phyloP scores from a whole-genome alignment of 768 basidiomycete genomes.

The Podaxis mareebaensis region DNA sequence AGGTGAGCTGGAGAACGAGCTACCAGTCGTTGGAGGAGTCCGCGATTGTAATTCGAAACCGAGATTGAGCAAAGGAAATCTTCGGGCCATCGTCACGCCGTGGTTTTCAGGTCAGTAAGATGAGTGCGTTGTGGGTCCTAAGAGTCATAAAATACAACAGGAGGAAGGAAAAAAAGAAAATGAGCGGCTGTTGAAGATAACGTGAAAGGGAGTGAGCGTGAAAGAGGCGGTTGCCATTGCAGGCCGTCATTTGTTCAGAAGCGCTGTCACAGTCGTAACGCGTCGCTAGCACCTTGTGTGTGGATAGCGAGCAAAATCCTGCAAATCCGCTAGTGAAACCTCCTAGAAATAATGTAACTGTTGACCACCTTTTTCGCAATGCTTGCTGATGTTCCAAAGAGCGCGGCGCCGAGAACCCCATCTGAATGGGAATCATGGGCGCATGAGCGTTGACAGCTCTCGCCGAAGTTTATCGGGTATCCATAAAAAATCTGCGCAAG shows the following conservation, averaged over 20 bases:
- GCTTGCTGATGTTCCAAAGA: neutral
- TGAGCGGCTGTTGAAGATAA: constrained; percentile 1
- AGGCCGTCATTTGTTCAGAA: neutral
- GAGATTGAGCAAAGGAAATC: constrained; percentile 23
- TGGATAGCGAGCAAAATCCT: neutral
- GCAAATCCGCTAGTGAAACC: neutral
- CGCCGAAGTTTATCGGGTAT: neutral
- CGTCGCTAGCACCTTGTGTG: neutral
- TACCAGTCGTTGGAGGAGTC: neutral
- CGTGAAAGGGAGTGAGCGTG: neutral
- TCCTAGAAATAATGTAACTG: neutral
- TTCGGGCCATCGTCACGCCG: constrained; percentile 22
- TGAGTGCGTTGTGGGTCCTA: neutral
- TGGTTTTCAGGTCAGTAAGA: neutral
- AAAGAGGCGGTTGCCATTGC: neutral
- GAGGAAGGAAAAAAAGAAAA: constrained; percentile 2
- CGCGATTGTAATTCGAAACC: constrained; percentile 21
- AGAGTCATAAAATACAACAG: constrained; percentile 18
- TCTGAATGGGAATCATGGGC: neutral
- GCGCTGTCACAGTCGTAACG: constrained; percentile 7
- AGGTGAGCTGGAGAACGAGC: constrained; percentile 10
- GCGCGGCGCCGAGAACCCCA: neutral
- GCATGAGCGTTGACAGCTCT: neutral
- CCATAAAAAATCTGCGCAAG: too few species aligned
- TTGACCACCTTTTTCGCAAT: neutral